Conservation (phyloP, 305 asterid species). For the Fraxinus latifolia region DNA sequence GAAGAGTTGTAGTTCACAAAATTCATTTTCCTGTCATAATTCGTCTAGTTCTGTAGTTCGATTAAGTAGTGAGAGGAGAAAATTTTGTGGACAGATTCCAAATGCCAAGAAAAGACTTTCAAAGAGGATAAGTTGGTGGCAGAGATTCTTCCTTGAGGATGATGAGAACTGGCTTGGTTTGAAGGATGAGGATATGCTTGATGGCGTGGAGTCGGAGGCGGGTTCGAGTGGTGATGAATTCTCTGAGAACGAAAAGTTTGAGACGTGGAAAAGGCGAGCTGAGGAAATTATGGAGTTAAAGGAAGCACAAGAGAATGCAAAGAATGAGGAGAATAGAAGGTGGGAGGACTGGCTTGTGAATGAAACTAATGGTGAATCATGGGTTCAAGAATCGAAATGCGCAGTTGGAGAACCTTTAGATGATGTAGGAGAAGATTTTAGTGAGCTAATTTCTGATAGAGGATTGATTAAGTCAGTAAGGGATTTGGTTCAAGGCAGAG, state of each 20-base stretch:
- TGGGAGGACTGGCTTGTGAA: conserved; percentile 98
- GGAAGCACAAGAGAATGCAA: conserved; percentile 77
- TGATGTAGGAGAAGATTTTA: conserved; percentile 45
- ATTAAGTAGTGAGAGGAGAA: conserved; percentile 47
- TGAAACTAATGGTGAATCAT: conserved; percentile 46
- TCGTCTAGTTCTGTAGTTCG: conserved; percentile 31
- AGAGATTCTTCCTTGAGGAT: conserved; percentile 70
- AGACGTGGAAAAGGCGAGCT: conserved; percentile 89
- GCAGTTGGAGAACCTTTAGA: conserved; percentile 34
- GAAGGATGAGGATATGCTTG: conserved; percentile 69
- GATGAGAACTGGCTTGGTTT: conserved; percentile 90
- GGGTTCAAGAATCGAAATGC: conserved; percentile 55
- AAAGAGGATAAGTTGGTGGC: conserved; percentile 80
- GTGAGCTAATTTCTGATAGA: conserved; percentile 52
- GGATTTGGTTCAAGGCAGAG: conserved; percentile 66
- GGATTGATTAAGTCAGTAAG: conserved; percentile 77
- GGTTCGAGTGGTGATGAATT: conserved; percentile 44
- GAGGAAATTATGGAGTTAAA: conserved; percentile 87
- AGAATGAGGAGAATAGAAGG: conserved; percentile 76
- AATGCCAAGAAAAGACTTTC: conserved; percentile 60
- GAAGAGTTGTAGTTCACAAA: conserved; percentile 26
- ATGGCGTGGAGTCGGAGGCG: conserved; percentile 57
- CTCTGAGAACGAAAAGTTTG: conserved; percentile 81
- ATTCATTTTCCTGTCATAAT: conserved; percentile 31
- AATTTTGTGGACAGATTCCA: conserved; percentile 46